phyloP scores from a whole-genome alignment of 148 eudicot species.

The Cornus kousa region DNA sequence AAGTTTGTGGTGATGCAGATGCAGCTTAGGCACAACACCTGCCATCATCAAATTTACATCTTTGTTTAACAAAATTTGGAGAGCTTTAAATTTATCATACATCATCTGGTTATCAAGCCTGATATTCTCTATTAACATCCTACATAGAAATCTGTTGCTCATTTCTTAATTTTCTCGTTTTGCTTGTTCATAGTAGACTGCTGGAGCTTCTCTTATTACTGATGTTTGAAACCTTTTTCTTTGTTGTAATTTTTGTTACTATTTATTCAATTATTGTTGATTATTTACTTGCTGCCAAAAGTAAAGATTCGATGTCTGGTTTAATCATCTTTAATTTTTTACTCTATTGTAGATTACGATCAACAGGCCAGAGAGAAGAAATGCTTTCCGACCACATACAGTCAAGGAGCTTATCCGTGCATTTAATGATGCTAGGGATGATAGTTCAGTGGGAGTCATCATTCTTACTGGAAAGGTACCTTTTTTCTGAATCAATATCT shows the following conservation, averaged over 20 bases:
- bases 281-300: not conserved
- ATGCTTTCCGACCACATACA: conserved; percentile 89
- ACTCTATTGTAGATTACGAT: conserved; percentile 68
- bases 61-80: no score
- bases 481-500: not conserved
- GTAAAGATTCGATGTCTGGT: not conserved
- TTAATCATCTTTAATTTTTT: conserved; percentile 1
- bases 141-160: no score
- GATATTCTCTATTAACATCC: no score
- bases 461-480: conserved; percentile 94
- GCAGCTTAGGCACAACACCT: no score
- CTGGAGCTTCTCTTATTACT: not conserved
- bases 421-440: conserved; percentile 92
- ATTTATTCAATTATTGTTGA: not conserved
- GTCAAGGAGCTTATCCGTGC: conserved; percentile 85
- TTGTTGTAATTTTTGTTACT: no score
- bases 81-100: no score
- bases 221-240: no score
- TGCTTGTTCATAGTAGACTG: not conserved
- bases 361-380: conserved; percentile 88
- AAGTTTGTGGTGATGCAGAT: no score
- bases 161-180: not conserved
- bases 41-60: no score
- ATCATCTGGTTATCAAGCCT: no score
- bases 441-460: conserved; percentile 75